Conservation (phyloP, 2,329 filamentous ascomycete genomes). For the Aspergillus clavatus region DNA sequence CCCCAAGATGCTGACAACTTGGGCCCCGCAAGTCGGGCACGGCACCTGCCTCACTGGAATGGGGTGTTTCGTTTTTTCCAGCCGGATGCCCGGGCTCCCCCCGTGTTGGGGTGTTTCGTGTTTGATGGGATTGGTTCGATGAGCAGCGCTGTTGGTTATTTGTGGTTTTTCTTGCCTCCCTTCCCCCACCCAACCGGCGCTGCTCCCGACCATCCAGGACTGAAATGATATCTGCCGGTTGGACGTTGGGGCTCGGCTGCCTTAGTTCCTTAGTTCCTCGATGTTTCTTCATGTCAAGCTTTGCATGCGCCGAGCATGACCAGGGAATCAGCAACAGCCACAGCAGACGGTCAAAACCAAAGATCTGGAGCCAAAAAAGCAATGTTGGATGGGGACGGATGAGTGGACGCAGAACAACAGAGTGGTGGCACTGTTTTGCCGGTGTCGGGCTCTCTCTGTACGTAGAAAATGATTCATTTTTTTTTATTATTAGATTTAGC, state of each 20-base stretch:
- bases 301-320: too few relatives aligned
- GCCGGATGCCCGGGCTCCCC: slow-evolving; percentile 16
- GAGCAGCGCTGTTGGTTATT: slow-evolving; percentile 16
- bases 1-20: slow-evolving; percentile 24
- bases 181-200: too few relatives aligned
- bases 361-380: too few relatives aligned
- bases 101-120: too few relatives aligned
- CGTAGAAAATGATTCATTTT: slow-evolving; percentile 30
- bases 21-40: slow-evolving; percentile 22
- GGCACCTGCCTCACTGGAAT: slow-evolving; percentile 19
- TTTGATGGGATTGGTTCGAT: too few relatives aligned
- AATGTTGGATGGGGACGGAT: too few relatives aligned
- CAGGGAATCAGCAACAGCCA: too few relatives aligned
- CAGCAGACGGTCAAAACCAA: too few relatives aligned
- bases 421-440: slow-evolving; percentile 26
- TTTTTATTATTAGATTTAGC: slow-evolving; percentile 19
- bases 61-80: slow-evolving; percentile 15
- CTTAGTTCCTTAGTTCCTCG: too few relatives aligned
- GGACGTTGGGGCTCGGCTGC: slow-evolving; percentile 15
- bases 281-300: too few relatives aligned
- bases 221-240: slow-evolving; percentile 23
- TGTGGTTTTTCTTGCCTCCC: too few relatives aligned
- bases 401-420: slow-evolving; percentile 23
- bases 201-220: too few relatives aligned
- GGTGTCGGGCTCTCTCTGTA: slow-evolving; percentile 28